phyloP scores from a whole-genome alignment of 805 yeast genomes.

The Metschnikowia vanudenii region DNA sequence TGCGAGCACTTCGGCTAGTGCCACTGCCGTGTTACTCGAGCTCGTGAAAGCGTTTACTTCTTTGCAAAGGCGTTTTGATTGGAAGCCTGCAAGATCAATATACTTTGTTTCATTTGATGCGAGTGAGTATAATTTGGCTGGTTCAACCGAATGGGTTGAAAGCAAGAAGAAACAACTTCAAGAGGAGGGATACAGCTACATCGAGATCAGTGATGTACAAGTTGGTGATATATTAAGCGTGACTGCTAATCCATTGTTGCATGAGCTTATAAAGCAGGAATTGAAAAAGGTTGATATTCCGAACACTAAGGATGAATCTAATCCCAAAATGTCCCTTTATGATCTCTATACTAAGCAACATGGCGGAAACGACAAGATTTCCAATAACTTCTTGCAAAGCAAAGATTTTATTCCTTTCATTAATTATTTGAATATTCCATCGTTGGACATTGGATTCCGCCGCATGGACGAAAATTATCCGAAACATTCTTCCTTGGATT shows the following conservation, averaged over 20 bases:
- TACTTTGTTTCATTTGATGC: slow-evolving; percentile 86
- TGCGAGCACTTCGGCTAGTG: slow-evolving; percentile 68
- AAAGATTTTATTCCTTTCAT: slow-evolving; percentile 73
- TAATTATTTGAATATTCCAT: slow-evolving; percentile 63
- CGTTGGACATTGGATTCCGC: slow-evolving; percentile 58
- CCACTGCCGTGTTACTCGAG: slow-evolving; percentile 71
- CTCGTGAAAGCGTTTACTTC: slow-evolving; percentile 65
- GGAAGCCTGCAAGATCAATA: slow-evolving; percentile 83
- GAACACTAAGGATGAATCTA: slow-evolving; percentile 1
- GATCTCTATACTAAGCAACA: slow-evolving; percentile 29
- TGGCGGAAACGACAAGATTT: slow-evolving; percentile 23
- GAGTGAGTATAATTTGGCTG: slow-evolving; percentile 75
- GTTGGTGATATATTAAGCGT: slow-evolving; percentile 53
- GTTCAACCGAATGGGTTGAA: slow-evolving; percentile 77
- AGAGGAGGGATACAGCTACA: slow-evolving; percentile 63
- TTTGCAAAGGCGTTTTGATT: slow-evolving; percentile 60
- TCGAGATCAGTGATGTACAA: slow-evolving; percentile 71
- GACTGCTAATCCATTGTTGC: slow-evolving; percentile 64
- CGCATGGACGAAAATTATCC: slow-evolving; percentile 32
- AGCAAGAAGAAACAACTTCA: slow-evolving; percentile 50
- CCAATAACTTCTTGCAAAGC: slow-evolving; percentile 38
- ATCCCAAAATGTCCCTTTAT: slow-evolving; percentile 21
- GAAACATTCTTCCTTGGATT: slow-evolving; percentile 60
- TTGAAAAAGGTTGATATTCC: slow-evolving; percentile 28
- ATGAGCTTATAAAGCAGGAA: slow-evolving; percentile 44